These are phyloP conservation scores for Noccaea bulbosa DNA, from an alignment of 345 rosid genomes.

Conservation along the genomic window DNA sequence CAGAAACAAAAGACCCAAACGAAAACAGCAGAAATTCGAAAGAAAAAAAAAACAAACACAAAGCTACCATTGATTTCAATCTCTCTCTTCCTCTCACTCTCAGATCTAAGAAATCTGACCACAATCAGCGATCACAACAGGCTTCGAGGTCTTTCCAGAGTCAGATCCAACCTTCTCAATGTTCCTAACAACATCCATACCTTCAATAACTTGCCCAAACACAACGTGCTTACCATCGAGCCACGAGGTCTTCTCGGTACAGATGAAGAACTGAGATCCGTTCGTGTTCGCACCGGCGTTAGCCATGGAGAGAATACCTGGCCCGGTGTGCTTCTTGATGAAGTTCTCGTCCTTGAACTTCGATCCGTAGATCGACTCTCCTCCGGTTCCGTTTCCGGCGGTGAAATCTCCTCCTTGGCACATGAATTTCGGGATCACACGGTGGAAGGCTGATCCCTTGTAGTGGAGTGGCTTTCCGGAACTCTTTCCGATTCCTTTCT, in stretches of 20 bases:
- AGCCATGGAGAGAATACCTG: conserved; percentile 73
- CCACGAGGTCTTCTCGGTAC: conserved; percentile 58
- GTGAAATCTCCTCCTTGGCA: conserved; percentile 80
- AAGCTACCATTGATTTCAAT: conserved; percentile 37
- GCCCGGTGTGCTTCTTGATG: conserved; percentile 60
- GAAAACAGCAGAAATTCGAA: background rate
- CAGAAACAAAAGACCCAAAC: background rate
- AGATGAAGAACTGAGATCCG: conserved; percentile 70
- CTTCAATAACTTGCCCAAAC: conserved; percentile 64
- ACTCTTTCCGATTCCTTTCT: conserved; percentile 50
- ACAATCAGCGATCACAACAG: conserved; percentile 52
- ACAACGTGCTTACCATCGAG: conserved; percentile 76
- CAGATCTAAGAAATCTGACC: conserved; percentile 55
- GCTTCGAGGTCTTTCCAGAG: conserved; percentile 51
- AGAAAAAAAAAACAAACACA: conserved; percentile 13
- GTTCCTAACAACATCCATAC: conserved; percentile 53
- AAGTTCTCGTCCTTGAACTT: conserved; percentile 74
- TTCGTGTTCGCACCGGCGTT: conserved; percentile 62
- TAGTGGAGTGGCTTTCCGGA: conserved; percentile 68
- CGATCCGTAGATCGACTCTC: conserved; percentile 67
- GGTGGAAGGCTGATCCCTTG: conserved; percentile 67
- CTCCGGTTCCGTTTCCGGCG: conserved; percentile 67
- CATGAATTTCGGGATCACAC: conserved; percentile 74
- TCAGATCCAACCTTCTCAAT: conserved; percentile 66
- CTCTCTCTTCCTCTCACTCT: background rate